Conservation (phyloP, 2,329 filamentous ascomycete species). For the Pestalotiopsis sp. region DNA sequence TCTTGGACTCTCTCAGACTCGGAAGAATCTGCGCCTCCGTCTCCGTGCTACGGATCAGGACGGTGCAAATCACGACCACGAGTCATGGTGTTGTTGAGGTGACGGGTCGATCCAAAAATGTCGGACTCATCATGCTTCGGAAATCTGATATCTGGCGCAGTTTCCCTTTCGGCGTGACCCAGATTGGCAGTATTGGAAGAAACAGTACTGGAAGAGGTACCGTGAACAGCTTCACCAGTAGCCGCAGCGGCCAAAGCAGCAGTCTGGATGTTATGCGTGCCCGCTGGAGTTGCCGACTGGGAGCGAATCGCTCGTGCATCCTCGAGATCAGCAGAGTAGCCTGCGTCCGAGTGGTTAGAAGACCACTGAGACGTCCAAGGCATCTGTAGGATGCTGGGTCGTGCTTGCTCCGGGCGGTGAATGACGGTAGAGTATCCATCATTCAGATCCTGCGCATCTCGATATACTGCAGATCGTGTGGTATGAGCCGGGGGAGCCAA, state of each 20-base stretch:
- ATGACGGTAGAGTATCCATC: conserved; percentile 17
- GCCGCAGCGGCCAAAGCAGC: too few species aligned
- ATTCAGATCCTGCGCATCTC: conserved; percentile 11
- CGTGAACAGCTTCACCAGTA: too few species aligned
- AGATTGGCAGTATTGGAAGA: too few species aligned
- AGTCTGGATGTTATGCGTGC: too few species aligned
- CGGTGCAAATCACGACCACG: conserved; percentile 10
- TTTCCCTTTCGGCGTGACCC: background rate
- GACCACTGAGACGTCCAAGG: background rate
- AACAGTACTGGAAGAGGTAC: too few species aligned
- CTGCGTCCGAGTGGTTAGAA: background rate
- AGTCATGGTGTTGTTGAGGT: conserved; percentile 1
- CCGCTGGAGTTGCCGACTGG: background rate
- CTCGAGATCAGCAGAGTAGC: background rate
- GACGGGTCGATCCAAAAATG: background rate
- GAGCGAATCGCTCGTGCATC: background rate
- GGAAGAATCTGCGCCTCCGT: background rate
- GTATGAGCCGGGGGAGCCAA: background rate
- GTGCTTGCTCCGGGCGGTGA: conserved; percentile 18
- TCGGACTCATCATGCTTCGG: too few species aligned
- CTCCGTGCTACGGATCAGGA: background rate
- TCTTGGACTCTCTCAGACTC: background rate
- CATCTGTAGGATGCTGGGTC: conserved; percentile 11
- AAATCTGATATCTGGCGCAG: too few species aligned
- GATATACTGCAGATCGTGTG: background rate